phyloP scores from a whole-genome alignment of 2,329 filamentous ascomycete species.

The Phoma sp. region DNA sequence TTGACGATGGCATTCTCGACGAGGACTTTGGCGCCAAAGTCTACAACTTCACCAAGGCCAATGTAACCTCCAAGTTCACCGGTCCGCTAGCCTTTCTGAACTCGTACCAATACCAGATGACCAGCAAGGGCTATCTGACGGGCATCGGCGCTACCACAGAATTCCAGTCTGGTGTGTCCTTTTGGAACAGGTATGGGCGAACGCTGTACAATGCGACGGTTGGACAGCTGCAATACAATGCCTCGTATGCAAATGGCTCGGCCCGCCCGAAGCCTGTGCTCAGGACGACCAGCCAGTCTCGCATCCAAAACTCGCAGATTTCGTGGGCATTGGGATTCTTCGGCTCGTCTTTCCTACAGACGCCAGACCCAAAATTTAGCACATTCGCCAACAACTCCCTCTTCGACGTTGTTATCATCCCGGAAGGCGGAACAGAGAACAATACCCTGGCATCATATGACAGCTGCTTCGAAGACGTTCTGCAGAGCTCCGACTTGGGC shows the following conservation, averaged over 20 bases:
- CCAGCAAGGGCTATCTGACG: background rate
- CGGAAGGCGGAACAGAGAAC: background rate
- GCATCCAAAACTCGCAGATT: background rate
- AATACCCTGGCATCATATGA: background rate
- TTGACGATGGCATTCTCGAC: background rate
- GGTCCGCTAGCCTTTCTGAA: background rate
- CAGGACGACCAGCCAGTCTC: background rate
- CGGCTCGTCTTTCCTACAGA: background rate
- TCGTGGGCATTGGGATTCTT: background rate
- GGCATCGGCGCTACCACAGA: background rate
- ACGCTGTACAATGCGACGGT: background rate
- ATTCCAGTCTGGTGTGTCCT: background rate
- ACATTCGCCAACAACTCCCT: background rate
- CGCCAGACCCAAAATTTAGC: background rate
- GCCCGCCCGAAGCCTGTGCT: background rate
- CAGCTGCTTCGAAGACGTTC: background rate
- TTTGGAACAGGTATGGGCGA: background rate
- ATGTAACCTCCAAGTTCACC: background rate
- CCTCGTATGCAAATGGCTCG: background rate
- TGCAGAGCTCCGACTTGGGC: background rate
- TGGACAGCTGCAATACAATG: background rate
- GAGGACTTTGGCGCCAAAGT: background rate
- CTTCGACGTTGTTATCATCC: background rate
- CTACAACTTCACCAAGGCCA: background rate
- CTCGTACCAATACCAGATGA: background rate